These are phyloP conservation scores for Globisporangium rhizosaccharum DNA, from an alignment of 352 stramenopile species.

Conservation along the genomic window DNA sequence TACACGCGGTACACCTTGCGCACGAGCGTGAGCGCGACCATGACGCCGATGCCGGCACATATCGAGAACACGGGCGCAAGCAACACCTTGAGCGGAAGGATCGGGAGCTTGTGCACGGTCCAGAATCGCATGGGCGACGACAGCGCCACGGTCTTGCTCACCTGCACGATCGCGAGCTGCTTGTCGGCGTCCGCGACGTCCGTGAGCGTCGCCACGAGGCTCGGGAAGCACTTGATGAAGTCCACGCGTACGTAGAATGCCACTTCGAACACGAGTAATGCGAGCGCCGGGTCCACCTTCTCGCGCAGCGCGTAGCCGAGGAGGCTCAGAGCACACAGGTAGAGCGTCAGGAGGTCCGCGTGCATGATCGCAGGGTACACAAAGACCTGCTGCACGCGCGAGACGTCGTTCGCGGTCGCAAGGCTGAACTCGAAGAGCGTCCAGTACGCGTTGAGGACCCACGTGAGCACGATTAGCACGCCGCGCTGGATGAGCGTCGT, in stretches of 20 bases:
- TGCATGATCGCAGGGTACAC: slow-evolving; percentile 23
- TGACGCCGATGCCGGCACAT: not conserved
- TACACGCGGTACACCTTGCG: too few relatives aligned
- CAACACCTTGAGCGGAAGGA: not conserved
- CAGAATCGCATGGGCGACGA: slow-evolving; percentile 4
- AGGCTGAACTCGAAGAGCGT: slow-evolving; percentile 25
- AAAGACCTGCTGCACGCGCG: slow-evolving; percentile 16
- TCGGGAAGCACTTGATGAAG: slow-evolving; percentile 1
- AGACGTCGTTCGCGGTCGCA: slow-evolving; percentile 16
- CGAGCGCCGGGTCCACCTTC: slow-evolving; percentile 26
- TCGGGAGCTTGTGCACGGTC: not conserved
- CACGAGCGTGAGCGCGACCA: not conserved
- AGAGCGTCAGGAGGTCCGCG: slow-evolving; percentile 30
- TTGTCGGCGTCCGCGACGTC: not conserved
- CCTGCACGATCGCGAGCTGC: not conserved
- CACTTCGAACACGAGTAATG: slow-evolving; percentile 22
- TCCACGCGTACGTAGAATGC: slow-evolving; percentile 15
- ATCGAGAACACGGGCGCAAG: not conserved
- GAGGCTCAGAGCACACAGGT: slow-evolving; percentile 18
- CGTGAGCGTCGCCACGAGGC: not conserved
- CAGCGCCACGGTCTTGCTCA: not conserved
- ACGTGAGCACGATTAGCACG: slow-evolving; percentile 24
- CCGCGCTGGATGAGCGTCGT: slow-evolving; percentile 27
- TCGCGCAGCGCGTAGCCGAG: slow-evolving; percentile 20
- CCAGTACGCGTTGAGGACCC: slow-evolving; percentile 31